These are phyloP conservation scores for Phaffomyces antillensis DNA, from an alignment of 805 yeast species.

Conservation along the genomic window DNA sequence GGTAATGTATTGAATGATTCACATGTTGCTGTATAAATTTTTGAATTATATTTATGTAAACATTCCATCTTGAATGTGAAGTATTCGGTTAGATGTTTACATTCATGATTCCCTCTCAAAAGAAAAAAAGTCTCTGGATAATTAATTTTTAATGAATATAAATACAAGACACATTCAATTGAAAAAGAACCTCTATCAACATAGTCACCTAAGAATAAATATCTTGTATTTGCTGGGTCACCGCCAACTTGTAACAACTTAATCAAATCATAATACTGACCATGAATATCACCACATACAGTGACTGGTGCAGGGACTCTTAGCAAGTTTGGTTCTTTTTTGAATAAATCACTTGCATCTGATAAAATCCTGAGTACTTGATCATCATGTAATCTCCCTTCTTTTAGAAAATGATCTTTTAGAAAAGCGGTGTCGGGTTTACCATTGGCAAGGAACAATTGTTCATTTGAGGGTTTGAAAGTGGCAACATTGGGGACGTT, in stretches of 20 bases:
- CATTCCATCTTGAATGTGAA: conserved; percentile 92
- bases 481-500: conserved; percentile 63
- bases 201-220: conserved; percentile 86
- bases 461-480: conserved; percentile 55
- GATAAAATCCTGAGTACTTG: conserved; percentile 65
- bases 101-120: conserved; percentile 92
- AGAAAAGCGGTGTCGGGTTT: conserved; percentile 69
- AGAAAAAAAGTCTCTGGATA: conserved; percentile 71
- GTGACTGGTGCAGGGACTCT: conserved; percentile 89
- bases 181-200: conserved; percentile 93
- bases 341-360: conserved; percentile 56
- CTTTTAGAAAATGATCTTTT: conserved; percentile 65
- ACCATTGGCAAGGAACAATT: conserved; percentile 56
- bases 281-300: conserved; percentile 96
- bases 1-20: conserved; percentile 82
- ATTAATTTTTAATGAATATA: conserved; percentile 73
- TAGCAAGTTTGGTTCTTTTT: conserved; percentile 71
- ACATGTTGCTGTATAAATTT: conserved; percentile 66
- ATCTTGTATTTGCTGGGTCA: conserved; percentile 67
- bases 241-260: conserved; percentile 93
- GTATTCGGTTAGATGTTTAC: conserved; percentile 86
- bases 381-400: conserved; percentile 68
- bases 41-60: conserved; percentile 64
- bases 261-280: conserved; percentile 86
- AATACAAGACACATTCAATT: conserved; percentile 68